phyloP scores from a whole-genome alignment of 768 basidiomycete genomes.

The Tricholoma matsutake region DNA sequence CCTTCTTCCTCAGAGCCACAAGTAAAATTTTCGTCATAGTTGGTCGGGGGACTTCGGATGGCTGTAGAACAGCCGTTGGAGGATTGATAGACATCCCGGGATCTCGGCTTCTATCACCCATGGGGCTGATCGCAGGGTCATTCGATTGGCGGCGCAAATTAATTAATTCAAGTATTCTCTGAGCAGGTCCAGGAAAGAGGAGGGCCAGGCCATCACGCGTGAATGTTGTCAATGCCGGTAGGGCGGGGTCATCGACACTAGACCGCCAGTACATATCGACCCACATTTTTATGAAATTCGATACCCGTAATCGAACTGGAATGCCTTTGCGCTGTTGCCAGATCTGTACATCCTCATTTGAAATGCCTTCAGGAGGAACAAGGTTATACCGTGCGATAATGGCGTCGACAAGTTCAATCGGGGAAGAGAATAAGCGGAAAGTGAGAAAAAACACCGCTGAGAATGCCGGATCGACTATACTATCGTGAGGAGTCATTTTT shows the following conservation, averaged over 20 bases:
- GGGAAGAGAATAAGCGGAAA: conserved; percentile 87
- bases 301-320: conserved; percentile 87
- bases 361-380: conserved; percentile 54
- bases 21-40: conserved; percentile 80
- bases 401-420: conserved; percentile 69
- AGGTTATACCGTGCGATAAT: conserved; percentile 85
- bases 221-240: conserved; percentile 57
- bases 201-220: conserved; percentile 56
- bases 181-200: conserved; percentile 67
- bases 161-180: conserved; percentile 71
- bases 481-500: conserved; percentile 95
- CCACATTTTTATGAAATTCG: conserved; percentile 94
- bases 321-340: conserved; percentile 90
- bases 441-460: conserved; percentile 92
- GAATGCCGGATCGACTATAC: conserved; percentile 84
- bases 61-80: conserved; percentile 36
- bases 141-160: conserved; percentile 49
- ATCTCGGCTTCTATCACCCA: conserved; percentile 65
- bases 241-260: conserved; percentile 65
- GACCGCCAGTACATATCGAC: conserved; percentile 86
- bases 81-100: conserved; percentile 74
- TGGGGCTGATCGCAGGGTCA: conserved; percentile 49
- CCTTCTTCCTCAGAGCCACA: conserved; percentile 60
- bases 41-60: conserved; percentile 80
- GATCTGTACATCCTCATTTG: conserved; percentile 56